Evolutionary conservation across 1,284 basidiomycete species (phyloP), one percentile per base, ranked within the genome.

Genomic region (Amylostereum areolatum): DNA sequence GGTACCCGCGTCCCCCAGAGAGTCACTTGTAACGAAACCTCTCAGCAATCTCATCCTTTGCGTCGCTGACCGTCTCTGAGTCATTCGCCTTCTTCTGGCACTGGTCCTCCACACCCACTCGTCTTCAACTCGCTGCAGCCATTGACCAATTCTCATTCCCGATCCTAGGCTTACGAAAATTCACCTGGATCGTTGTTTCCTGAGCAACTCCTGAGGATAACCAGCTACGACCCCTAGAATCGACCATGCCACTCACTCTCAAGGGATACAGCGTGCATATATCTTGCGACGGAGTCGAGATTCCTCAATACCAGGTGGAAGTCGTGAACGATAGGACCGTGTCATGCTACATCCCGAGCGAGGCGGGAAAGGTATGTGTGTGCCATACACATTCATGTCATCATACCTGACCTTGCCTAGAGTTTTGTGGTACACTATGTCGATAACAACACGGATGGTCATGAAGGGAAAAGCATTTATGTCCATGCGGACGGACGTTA

Each of bases 281-380:
- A 10, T n/a, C 29, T 8, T 50, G 50, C 30, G 50, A 52, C 1
- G 52, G 48, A 18, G 18, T 45, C 27, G 45, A 28, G 18, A 39
- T 56, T 10, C 43, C 45, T 8, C 50, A 56, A 24, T 54, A 53
- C 33, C 32, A 37, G 18, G 44, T 47, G 4, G 29, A 52, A 30
- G 6, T 43, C 3, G 34, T 47, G 10, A 52, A 54, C 30, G 48
- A 47, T n/a, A 45, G 39, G 41, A 48, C 47, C 3, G 36, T 50
- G 5, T 18, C 45, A 18, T 56, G 55, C 35, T 53, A 43, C 37
- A 47, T 56, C 10, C 45, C 55, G 3, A 56, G 52, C 33, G 50
- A 52, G 39, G 52, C 45, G 2, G 55, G 52, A 24, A 53, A 53
- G 50, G 55, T 56, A 8, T 5, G 25, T 12, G 31, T 37, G 7